Conservation (phyloP, 2,329 filamentous ascomycete genomes). For the Fusarium pseudoanthophilum region DNA sequence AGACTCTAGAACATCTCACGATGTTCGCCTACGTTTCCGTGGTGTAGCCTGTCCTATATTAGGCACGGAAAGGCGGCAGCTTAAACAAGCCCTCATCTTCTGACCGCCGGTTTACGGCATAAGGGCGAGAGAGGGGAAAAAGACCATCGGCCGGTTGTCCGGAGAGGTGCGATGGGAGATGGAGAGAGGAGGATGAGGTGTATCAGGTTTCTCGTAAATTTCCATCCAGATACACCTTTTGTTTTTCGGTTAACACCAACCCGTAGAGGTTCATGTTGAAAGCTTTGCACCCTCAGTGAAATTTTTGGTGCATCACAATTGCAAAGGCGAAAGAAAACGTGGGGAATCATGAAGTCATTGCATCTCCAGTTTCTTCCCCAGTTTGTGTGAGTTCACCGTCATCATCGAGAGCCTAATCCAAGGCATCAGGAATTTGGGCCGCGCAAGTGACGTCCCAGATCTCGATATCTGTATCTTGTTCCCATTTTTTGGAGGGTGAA, state of each 20-base stretch:
- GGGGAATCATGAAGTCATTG: conserved; percentile 42
- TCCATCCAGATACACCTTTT: conserved; percentile 2
- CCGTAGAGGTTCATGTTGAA: not conserved
- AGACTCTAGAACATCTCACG: conserved; percentile 20
- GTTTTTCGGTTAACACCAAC: conserved; percentile 20
- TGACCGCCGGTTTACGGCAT: conserved; percentile 30
- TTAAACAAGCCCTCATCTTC: conserved; percentile 15
- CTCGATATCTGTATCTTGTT: conserved; percentile 34
- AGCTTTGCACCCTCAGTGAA: not conserved
- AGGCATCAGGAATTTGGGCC: conserved; percentile 12
- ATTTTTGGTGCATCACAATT: not conserved
- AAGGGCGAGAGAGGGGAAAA: not conserved
- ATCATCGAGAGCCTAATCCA: conserved; percentile 16
- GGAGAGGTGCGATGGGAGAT: not conserved
- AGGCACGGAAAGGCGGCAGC: conserved; percentile 15
- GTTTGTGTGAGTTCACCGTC: conserved; percentile 5
- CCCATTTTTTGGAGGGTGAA: conserved; percentile 21
- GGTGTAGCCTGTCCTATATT: not conserved
- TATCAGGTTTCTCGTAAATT: conserved; percentile 17
- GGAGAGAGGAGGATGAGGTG: not conserved
- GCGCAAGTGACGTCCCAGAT: conserved; percentile 32
- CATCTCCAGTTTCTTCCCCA: conserved; percentile 38
- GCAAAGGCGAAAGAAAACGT: conserved; percentile 23
- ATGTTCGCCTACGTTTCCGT: conserved; percentile 12
- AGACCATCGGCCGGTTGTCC: not conserved